Evolutionary conservation across 2,329 filamentous ascomycete species (phyloP).

Genomic region (Lecanicillium sp.): DNA sequence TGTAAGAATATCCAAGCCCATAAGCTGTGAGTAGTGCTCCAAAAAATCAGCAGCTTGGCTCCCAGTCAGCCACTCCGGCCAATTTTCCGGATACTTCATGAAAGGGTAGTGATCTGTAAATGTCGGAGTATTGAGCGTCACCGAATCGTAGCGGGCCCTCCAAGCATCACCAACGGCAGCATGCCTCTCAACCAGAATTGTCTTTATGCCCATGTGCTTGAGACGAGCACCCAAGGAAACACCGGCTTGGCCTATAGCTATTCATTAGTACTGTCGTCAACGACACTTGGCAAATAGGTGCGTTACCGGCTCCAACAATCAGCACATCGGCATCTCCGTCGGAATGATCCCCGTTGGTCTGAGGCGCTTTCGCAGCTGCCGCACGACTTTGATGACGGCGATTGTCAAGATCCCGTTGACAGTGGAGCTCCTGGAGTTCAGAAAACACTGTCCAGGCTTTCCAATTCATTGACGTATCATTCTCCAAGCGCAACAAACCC

Average conservation of each 20-base stretch:
- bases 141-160: constrained; percentile 6
- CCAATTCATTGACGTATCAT: constrained; percentile 1
- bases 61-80: constrained; percentile 8
- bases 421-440: constrained; percentile 4
- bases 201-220: constrained; percentile 3
- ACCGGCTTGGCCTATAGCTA: constrained; percentile 1
- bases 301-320: constrained; percentile 5
- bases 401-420: neutral
- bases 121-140: constrained; percentile 7
- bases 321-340: neutral
- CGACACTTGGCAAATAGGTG: too few species aligned
- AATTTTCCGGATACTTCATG: constrained; percentile 3
- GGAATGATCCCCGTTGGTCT: neutral
- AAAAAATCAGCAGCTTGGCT: constrained; percentile 3
- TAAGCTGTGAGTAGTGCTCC: constrained; percentile 6
- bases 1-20: constrained; percentile 2
- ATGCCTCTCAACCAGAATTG: constrained; percentile 1
- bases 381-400: neutral
- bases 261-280: too few species aligned
- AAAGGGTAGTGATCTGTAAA: constrained; percentile 9
- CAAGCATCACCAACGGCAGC: constrained; percentile 4
- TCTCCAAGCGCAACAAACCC: constrained; percentile 2
- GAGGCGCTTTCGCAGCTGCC: neutral
- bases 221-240: neutral
- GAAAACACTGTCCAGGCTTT: constrained; percentile 6